Evolutionary conservation across 352 stramenopile species (phyloP).

Genomic region (Phytophthora agathidicida): DNA sequence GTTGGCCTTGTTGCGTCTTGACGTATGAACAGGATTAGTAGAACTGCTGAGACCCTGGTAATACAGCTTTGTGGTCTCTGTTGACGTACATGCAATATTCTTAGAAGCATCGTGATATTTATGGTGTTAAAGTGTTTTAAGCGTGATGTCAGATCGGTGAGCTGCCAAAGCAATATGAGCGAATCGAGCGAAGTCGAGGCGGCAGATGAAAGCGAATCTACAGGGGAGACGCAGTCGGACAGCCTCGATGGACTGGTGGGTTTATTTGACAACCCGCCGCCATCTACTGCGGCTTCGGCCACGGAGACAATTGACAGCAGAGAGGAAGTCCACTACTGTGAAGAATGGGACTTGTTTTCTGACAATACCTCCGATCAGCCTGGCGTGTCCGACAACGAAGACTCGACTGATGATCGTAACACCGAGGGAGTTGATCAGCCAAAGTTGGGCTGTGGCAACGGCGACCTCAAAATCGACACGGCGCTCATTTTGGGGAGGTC

Average conservation of each 20-base stretch:
- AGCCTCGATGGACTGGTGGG: background rate
- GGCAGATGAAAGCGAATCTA: conserved; percentile 10
- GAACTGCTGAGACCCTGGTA: conserved; percentile 9
- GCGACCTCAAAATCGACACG: conserved; percentile 1
- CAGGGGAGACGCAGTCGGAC: background rate
- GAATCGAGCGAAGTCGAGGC: conserved; percentile 7
- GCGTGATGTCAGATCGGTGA: conserved; percentile 4
- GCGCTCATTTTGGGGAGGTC: background rate
- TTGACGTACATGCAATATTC: too few species aligned
- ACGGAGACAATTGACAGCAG: conserved; percentile 47
- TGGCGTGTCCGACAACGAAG: conserved; percentile 9
- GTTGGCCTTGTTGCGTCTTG: conserved; percentile 1
- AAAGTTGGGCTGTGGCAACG: background rate
- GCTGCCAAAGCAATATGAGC: conserved; percentile 22
- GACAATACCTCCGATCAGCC: conserved; percentile 1
- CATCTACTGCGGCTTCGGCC: conserved; percentile 37
- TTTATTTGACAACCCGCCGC: background rate
- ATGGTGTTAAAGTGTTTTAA: conserved; percentile 5
- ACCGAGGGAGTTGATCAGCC: background rate
- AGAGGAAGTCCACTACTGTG: conserved; percentile 41
- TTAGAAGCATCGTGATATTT: conserved; percentile 27
- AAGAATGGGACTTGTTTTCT: conserved; percentile 50
- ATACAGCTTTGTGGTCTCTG: too few species aligned
- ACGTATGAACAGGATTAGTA: conserved; percentile 32
- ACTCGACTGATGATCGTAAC: background rate